Evolutionary conservation across 2,329 filamentous ascomycete species (phyloP).

Genomic region (Penicillium sp.): DNA sequence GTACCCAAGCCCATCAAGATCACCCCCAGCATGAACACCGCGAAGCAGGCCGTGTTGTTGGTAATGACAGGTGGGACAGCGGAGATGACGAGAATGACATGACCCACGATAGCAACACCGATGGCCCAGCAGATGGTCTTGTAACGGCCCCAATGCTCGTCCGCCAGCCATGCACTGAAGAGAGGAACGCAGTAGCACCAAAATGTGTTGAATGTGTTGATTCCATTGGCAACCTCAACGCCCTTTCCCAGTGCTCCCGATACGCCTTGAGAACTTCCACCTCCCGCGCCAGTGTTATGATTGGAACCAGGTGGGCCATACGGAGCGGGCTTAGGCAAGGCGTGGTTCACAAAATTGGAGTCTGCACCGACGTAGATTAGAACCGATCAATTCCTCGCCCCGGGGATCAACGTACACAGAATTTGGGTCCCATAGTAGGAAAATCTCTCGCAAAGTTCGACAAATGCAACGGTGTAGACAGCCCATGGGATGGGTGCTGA

Average conservation of each 20-base stretch:
- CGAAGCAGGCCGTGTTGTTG: slow-evolving; percentile 53
- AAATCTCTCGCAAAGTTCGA: slow-evolving; percentile 71
- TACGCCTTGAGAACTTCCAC: slow-evolving; percentile 41
- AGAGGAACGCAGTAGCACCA: slow-evolving; percentile 59
- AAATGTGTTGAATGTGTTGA: slow-evolving; percentile 55
- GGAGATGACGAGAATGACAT: slow-evolving; percentile 61
- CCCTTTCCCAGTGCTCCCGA: slow-evolving; percentile 54
- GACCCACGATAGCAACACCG: slow-evolving; percentile 59
- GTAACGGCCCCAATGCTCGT: slow-evolving; percentile 64
- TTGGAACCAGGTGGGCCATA: slow-evolving; percentile 26
- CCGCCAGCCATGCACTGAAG: slow-evolving; percentile 58
- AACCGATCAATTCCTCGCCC: not conserved
- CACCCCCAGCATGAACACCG: slow-evolving; percentile 58
- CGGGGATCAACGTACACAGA: slow-evolving; percentile 15
- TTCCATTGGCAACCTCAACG: slow-evolving; percentile 47
- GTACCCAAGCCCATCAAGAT: slow-evolving; percentile 66
- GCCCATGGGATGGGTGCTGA: slow-evolving; percentile 52
- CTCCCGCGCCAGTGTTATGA: slow-evolving; percentile 49
- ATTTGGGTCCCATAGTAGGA: slow-evolving; percentile 64
- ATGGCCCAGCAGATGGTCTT: slow-evolving; percentile 64
- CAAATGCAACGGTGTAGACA: slow-evolving; percentile 64
- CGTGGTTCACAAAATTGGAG: slow-evolving; percentile 56
- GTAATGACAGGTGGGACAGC: slow-evolving; percentile 60
- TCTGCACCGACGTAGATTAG: slow-evolving; percentile 24
- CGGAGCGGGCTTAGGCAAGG: slow-evolving; percentile 39